phyloP scores from a whole-genome alignment of 2,329 filamentous ascomycete species.

The Grosmannia clavigera region DNA sequence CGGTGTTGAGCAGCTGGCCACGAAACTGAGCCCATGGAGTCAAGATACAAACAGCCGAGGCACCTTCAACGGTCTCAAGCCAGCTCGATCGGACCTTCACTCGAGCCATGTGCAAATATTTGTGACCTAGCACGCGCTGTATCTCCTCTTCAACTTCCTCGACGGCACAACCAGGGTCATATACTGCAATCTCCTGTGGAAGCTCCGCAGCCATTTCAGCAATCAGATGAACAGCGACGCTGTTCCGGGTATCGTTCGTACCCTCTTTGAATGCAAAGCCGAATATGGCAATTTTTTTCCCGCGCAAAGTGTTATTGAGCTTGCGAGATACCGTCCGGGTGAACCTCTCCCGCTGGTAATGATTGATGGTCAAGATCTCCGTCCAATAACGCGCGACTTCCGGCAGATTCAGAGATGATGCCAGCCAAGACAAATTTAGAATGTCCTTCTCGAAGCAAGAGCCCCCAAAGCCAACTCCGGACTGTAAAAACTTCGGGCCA shows the following conservation, averaged over 20 bases:
- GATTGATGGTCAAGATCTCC: not conserved
- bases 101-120: not conserved
- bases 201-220: slow-evolving; percentile 1
- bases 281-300: slow-evolving; percentile 3
- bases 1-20: not conserved
- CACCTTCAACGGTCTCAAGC: not conserved
- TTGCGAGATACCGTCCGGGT: not conserved
- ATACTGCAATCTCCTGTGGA: slow-evolving; percentile 1
- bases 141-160: slow-evolving; percentile 2
- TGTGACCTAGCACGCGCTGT: not conserved
- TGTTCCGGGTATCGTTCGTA: slow-evolving; percentile 5
- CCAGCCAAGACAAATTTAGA: slow-evolving; percentile 1
- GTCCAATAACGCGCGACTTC: slow-evolving; percentile 2
- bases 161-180: slow-evolving; percentile 1
- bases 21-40: slow-evolving; percentile 2
- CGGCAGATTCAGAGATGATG: not conserved
- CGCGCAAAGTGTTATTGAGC: slow-evolving; percentile 1
- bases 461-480: slow-evolving; percentile 4
- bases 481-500: slow-evolving; percentile 1
- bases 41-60: slow-evolving; percentile 1
- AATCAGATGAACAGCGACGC: slow-evolving; percentile 3
- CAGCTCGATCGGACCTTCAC: not conserved
- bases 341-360: slow-evolving; percentile 1
- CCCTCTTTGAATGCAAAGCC: slow-evolving; percentile 5
- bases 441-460: slow-evolving; percentile 6